Evolutionary conservation across 73 alveolate species (phyloP).

Genomic region (Tetrahymena borealis): DNA sequence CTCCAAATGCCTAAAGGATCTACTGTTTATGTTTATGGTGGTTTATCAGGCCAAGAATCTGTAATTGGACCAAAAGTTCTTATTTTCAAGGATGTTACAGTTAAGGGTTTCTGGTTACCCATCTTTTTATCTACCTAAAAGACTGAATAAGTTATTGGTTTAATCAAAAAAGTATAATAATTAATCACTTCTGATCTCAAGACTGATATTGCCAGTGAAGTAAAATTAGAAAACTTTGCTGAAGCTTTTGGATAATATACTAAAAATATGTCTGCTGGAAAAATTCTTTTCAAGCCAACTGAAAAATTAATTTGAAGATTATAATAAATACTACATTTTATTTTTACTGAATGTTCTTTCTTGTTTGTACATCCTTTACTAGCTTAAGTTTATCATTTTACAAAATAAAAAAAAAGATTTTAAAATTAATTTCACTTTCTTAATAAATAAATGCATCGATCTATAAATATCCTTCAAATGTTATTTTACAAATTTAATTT

Average conservation of each 20-base stretch:
- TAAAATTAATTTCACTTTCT: too few species aligned
- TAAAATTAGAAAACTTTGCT: background rate
- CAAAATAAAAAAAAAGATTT: too few species aligned
- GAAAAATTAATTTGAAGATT: too few species aligned
- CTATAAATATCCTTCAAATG: too few species aligned
- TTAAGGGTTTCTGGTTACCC: conserved; percentile 50
- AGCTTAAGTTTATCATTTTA: too few species aligned
- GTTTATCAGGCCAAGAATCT: conserved; percentile 32
- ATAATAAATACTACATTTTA: too few species aligned
- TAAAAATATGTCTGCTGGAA: conserved; percentile 43
- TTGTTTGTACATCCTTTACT: too few species aligned
- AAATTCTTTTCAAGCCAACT: conserved; percentile 6
- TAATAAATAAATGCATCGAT: too few species aligned
- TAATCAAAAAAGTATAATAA: conserved; percentile 7
- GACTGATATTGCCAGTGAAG: conserved; percentile 24
- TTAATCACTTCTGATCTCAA: conserved; percentile 10
- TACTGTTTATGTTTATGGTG: conserved; percentile 59
- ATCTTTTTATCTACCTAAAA: background rate
- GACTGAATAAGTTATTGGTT: background rate
- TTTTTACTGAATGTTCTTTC: too few species aligned
- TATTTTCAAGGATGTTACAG: conserved; percentile 45
- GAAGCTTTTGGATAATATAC: conserved; percentile 7
- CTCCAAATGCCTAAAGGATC: conserved; percentile 45
- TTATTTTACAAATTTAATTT: too few species aligned
- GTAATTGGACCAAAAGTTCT: conserved; percentile 42